Evolutionary conservation across 2,329 filamentous ascomycete species (phyloP).

Genomic region (Hyphodiscus sp.): DNA sequence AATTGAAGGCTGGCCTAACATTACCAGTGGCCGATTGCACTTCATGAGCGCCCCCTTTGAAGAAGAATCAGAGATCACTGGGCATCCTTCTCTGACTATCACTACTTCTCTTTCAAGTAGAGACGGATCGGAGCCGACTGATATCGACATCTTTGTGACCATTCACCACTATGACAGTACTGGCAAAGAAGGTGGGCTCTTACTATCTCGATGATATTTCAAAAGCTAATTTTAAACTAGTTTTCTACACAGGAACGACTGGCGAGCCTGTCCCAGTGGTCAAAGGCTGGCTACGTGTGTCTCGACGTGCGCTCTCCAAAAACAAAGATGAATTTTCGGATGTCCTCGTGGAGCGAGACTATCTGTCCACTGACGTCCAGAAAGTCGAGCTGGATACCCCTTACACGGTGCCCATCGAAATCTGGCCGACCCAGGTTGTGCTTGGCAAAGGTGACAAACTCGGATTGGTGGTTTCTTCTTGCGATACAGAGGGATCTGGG

Average conservation of each 20-base stretch:
- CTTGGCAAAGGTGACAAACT: conserved; percentile 44
- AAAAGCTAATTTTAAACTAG: background rate
- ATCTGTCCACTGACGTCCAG: conserved; percentile 48
- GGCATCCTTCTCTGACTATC: background rate
- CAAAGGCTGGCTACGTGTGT: background rate
- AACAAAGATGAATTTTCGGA: conserved; percentile 35
- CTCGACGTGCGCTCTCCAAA: background rate
- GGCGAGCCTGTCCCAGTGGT: background rate
- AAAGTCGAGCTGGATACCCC: conserved; percentile 48
- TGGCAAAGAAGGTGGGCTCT: background rate
- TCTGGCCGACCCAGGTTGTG: conserved; percentile 60
- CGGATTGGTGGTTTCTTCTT: conserved; percentile 48
- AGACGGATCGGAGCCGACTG: conserved; percentile 36
- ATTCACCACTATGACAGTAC: background rate
- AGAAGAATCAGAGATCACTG: background rate
- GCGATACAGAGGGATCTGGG: conserved; percentile 54
- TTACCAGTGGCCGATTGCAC: conserved; percentile 38
- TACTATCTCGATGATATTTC: background rate
- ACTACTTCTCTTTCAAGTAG: conserved; percentile 39
- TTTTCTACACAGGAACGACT: background rate
- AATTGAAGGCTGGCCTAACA: background rate
- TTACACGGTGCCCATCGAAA: conserved; percentile 54
- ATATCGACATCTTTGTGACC: conserved; percentile 39
- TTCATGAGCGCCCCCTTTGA: background rate
- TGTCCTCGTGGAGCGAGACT: conserved; percentile 53